phyloP scores from a whole-genome alignment of 352 stramenopile genomes.

The Phytophthora pisi region DNA sequence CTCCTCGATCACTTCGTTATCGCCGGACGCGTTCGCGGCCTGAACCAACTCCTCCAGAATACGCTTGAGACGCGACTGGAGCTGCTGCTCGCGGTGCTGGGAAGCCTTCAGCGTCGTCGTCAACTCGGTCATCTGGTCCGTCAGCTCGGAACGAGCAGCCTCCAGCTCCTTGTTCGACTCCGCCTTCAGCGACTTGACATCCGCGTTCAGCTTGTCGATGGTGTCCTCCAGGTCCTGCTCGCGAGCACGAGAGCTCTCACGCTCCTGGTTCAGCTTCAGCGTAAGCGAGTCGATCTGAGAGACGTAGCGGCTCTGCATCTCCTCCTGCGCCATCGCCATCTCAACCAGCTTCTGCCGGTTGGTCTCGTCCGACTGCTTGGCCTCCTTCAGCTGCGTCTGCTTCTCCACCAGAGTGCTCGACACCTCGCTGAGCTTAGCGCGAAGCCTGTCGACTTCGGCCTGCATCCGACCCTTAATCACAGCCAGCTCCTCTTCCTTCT shows the following conservation, averaged over 20 bases:
- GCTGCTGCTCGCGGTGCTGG: conserved; percentile 48
- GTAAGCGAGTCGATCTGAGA: conserved; percentile 48
- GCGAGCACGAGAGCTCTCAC: conserved; percentile 43
- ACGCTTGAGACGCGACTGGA: conserved; percentile 49
- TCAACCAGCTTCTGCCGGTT: conserved; percentile 48
- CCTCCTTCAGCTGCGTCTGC: conserved; percentile 37
- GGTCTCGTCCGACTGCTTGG: conserved; percentile 41
- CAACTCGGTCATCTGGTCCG: conserved; percentile 40
- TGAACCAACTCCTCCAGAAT: conserved; percentile 52
- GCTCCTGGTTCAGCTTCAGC: conserved; percentile 53
- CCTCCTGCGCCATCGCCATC: conserved; percentile 50
- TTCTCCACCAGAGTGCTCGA: conserved; percentile 40
- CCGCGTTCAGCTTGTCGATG: conserved; percentile 40
- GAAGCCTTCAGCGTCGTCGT: conserved; percentile 44
- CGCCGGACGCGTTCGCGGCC: conserved; percentile 33
- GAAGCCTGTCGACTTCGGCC: conserved; percentile 32
- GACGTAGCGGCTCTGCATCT: conserved; percentile 47
- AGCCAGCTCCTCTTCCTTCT: conserved; percentile 37
- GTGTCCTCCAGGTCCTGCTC: conserved; percentile 48
- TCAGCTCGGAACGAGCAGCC: conserved; percentile 25
- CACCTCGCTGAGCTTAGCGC: conserved; percentile 36
- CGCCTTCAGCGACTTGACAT: conserved; percentile 39
- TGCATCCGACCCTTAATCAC: conserved; percentile 37
- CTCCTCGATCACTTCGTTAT: conserved; percentile 28
- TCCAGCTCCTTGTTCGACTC: conserved; percentile 42